These are phyloP conservation scores for Trypanosomatidae sp. DNA, from an alignment of 208 protist genomes.

Conservation along the genomic window DNA sequence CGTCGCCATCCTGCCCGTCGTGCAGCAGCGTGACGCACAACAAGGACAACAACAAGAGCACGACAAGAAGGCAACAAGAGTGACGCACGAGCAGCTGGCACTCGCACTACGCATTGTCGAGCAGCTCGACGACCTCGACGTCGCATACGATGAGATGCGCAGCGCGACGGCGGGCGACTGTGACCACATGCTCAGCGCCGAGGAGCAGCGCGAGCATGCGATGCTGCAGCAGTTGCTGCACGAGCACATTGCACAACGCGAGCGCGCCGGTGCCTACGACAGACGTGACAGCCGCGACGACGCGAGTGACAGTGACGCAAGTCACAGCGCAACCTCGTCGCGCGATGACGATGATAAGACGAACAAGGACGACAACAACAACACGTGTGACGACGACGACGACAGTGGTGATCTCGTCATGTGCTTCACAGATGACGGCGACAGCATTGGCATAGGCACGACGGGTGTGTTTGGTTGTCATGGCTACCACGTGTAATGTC, in stretches of 20 bases:
- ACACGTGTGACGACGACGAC: slow-evolving; percentile 10
- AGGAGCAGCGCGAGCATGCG: slow-evolving; percentile 1
- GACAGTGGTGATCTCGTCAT: slow-evolving; percentile 55
- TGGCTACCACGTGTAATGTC: slow-evolving; percentile 52
- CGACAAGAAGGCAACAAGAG: background rate
- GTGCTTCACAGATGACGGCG: slow-evolving; percentile 47
- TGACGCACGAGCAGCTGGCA: slow-evolving; percentile 9
- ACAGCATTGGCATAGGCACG: slow-evolving; percentile 54
- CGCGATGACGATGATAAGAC: background rate
- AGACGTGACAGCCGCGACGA: background rate
- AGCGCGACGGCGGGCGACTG: slow-evolving; percentile 3
- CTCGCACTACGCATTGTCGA: slow-evolving; percentile 25
- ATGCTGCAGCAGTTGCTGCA: background rate
- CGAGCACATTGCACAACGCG: background rate
- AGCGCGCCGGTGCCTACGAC: background rate
- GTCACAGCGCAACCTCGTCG: background rate
- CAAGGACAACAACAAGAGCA: background rate
- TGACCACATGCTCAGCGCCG: background rate
- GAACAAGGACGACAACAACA: slow-evolving; percentile 7
- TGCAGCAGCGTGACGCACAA: slow-evolving; percentile 11
- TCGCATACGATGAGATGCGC: slow-evolving; percentile 23
- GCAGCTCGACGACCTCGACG: slow-evolving; percentile 53
- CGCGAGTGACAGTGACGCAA: background rate
- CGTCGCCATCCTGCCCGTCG: slow-evolving; percentile 25
- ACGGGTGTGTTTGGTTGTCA: slow-evolving; percentile 53